Conservation (phyloP, 1,139 yeast genomes). For the Kurtzmaniella quercitrusa region DNA sequence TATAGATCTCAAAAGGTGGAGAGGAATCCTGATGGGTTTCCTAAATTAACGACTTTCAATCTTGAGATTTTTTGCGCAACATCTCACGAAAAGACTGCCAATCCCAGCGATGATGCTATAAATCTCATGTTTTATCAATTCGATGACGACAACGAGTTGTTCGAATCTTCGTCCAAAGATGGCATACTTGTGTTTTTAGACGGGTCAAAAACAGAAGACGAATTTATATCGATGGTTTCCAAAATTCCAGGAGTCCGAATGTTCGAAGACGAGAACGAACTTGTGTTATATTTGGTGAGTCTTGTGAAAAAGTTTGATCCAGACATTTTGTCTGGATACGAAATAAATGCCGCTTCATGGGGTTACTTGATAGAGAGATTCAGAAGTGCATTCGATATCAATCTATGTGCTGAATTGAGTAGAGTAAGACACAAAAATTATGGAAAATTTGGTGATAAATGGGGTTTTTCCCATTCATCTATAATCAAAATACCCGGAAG, state of each 20-base stretch:
- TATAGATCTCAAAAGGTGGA: slow-evolving; percentile 27
- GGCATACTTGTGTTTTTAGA: slow-evolving; percentile 6
- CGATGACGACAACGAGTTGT: slow-evolving; percentile 41
- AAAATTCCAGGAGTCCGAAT: slow-evolving; percentile 18
- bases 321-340: slow-evolving; percentile 83
- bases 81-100: slow-evolving; percentile 49
- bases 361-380: slow-evolving; percentile 79
- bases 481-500: slow-evolving; percentile 69
- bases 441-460: slow-evolving; percentile 62
- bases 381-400: slow-evolving; percentile 39
- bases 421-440: slow-evolving; percentile 46
- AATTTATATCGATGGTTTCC: neutral
- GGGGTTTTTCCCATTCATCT: slow-evolving; percentile 83
- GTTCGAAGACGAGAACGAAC: slow-evolving; percentile 49
- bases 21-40: slow-evolving; percentile 44
- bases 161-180: slow-evolving; percentile 7
- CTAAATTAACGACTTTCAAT: slow-evolving; percentile 50
- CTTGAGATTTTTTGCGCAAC: slow-evolving; percentile 69
- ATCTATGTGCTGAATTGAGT: slow-evolving; percentile 42
- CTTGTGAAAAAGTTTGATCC: slow-evolving; percentile 73
- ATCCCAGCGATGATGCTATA: slow-evolving; percentile 62
- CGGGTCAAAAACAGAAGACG: neutral
- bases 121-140: slow-evolving; percentile 60
- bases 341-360: slow-evolving; percentile 79
- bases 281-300: slow-evolving; percentile 52